These are phyloP conservation scores for Rhizopus microsporus DNA, from an alignment of 371 early-diverging fungal species.

Conservation along the genomic window DNA sequence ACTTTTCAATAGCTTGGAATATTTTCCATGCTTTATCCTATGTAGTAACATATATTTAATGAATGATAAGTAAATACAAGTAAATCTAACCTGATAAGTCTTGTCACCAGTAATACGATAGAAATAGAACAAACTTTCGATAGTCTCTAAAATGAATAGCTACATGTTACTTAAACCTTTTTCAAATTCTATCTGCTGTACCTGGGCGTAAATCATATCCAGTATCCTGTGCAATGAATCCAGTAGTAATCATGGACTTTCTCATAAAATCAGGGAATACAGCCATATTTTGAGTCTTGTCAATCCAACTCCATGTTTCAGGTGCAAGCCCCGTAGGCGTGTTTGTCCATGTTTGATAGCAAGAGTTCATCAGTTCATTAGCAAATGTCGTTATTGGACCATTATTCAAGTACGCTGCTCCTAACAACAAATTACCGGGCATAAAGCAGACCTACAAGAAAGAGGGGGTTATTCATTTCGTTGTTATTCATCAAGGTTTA, in stretches of 20 bases:
- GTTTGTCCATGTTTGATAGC: slow-evolving; percentile 40
- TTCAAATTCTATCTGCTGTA: not conserved
- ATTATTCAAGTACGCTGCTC: slow-evolving; percentile 38
- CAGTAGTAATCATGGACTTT: slow-evolving; percentile 20
- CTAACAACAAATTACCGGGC: slow-evolving; percentile 45
- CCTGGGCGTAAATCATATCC: slow-evolving; percentile 55
- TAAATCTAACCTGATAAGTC: slow-evolving; percentile 51
- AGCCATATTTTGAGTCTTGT: slow-evolving; percentile 22
- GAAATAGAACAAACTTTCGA: slow-evolving; percentile 77
- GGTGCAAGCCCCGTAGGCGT: slow-evolving; percentile 47
- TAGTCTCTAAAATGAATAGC: slow-evolving; percentile 56
- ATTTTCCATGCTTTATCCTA: slow-evolving; percentile 72
- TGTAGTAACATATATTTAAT: not conserved
- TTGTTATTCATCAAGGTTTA: not conserved
- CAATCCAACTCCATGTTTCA: slow-evolving; percentile 52
- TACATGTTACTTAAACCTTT: not conserved
- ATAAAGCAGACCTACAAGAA: slow-evolving; percentile 47
- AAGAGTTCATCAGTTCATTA: slow-evolving; percentile 41
- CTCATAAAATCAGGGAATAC: slow-evolving; percentile 33
- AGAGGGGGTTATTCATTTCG: not conserved
- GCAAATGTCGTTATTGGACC: slow-evolving; percentile 25
- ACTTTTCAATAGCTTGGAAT: slow-evolving; percentile 66
- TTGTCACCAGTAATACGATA: slow-evolving; percentile 74
- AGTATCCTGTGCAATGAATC: slow-evolving; percentile 27
- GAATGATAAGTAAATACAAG: not conserved